These are phyloP conservation scores for Helicocarpus griseus DNA, from an alignment of 2,329 filamentous ascomycete genomes.

Conservation along the genomic window DNA sequence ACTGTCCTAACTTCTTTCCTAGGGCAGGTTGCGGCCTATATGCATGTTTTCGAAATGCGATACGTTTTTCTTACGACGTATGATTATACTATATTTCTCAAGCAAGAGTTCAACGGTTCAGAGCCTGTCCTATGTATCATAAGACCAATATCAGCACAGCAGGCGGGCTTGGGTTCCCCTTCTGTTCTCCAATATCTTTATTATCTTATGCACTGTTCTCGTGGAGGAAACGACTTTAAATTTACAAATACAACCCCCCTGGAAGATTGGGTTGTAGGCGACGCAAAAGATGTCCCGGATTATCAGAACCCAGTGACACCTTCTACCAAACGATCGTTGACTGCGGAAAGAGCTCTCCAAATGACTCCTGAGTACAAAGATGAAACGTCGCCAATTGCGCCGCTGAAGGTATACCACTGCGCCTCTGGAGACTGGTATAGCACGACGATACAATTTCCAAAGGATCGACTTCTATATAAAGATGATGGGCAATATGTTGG, in stretches of 20 bases:
- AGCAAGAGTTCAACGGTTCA: neutral
- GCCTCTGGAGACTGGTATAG: neutral
- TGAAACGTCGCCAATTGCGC: neutral
- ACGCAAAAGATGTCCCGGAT: neutral
- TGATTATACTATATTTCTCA: slow-evolving; percentile 9
- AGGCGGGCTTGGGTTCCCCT: neutral
- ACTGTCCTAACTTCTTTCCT: neutral
- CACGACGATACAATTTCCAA: neutral
- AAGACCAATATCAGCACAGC: neutral
- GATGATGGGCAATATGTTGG: neutral
- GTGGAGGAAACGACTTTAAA: neutral
- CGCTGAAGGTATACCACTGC: neutral
- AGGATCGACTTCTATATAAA: neutral
- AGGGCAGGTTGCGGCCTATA: slow-evolving; percentile 11
- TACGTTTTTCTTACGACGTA: slow-evolving; percentile 11
- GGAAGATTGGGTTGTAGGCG: neutral
- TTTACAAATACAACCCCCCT: neutral
- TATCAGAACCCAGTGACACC: neutral
- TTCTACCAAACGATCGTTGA: neutral
- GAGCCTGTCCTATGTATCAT: slow-evolving; percentile 1
- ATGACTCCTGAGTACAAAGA: neutral
- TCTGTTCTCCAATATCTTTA: slow-evolving; percentile 9
- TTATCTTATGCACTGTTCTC: slow-evolving; percentile 1
- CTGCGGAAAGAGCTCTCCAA: neutral
- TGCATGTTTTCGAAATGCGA: slow-evolving; percentile 8